phyloP scores from a whole-genome alignment of 1,284 basidiomycete genomes.

The Golubevia sp. region DNA sequence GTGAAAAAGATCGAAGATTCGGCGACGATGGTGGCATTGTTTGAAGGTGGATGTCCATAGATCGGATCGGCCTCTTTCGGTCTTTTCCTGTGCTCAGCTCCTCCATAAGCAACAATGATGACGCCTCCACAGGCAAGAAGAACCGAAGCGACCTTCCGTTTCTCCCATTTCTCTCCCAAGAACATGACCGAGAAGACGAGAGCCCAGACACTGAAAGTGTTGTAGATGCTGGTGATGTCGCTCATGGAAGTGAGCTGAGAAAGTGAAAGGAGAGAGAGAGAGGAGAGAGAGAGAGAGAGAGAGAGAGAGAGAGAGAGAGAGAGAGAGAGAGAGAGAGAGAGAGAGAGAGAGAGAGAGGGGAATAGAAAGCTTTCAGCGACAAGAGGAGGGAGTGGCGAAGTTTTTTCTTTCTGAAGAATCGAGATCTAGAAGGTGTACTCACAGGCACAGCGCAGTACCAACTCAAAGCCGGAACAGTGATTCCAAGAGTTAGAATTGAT shows the following conservation, averaged over 20 bases:
- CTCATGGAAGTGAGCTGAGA: conserved; percentile 50
- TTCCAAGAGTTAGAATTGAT: conserved; percentile 38
- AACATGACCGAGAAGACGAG: conserved; percentile 58
- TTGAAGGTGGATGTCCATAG: conserved; percentile 16
- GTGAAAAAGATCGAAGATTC: too few relatives aligned
- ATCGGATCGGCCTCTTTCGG: conserved; percentile 32
- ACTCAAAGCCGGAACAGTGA: conserved; percentile 52
- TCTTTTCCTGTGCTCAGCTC: conserved; percentile 32
- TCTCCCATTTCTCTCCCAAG: conserved; percentile 50
- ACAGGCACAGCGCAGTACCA: conserved; percentile 20
- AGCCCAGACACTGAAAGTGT: conserved; percentile 58
- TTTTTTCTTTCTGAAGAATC: too few relatives aligned
- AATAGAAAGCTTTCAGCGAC: too few relatives aligned
- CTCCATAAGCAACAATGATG: conserved; percentile 49
- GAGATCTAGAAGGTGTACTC: too few relatives aligned
- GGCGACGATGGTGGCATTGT: conserved; percentile 1
- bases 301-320: too few relatives aligned
- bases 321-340: too few relatives aligned
- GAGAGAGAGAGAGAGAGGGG: too few relatives aligned
- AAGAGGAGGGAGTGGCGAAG: too few relatives aligned
- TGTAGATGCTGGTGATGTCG: conserved; percentile 59
- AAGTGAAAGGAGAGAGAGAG: too few relatives aligned
- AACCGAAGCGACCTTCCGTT: conserved; percentile 46
- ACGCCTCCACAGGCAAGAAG: conserved; percentile 49
- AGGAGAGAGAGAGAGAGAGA: too few relatives aligned